Conservation (phyloP, 768 basidiomycete species). For the Daedaleopsis sinensis region DNA sequence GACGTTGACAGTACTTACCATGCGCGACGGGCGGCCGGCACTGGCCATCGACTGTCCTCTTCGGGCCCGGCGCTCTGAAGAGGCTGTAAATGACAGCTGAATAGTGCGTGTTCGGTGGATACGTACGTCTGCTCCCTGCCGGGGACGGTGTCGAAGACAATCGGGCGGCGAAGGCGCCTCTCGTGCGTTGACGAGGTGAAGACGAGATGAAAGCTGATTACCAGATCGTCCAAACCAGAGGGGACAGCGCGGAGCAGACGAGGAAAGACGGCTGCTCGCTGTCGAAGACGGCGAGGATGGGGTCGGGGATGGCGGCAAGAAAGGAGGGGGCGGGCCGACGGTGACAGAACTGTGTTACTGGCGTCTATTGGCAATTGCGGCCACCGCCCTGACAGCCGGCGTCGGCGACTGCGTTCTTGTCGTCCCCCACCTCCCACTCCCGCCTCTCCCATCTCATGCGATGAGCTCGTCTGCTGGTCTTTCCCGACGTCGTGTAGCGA, state of each 20-base stretch:
- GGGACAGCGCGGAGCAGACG: not conserved
- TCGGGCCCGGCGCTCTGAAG: not conserved
- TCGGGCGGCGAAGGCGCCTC: not conserved
- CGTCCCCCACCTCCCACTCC: not conserved
- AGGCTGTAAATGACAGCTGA: not conserved
- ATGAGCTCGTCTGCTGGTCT: slow-evolving; percentile 60
- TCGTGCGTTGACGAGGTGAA: not conserved
- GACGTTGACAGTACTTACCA: not conserved
- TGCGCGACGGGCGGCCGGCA: not conserved
- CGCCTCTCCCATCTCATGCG: slow-evolving; percentile 16
- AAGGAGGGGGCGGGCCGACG: not conserved
- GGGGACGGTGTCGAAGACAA: not conserved
- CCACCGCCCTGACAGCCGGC: slow-evolving; percentile 4
- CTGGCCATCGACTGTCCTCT: not conserved
- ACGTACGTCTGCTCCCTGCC: slow-evolving; percentile 1
- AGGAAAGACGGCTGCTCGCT: not conserved
- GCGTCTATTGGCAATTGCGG: not conserved
- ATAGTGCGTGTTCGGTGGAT: not conserved
- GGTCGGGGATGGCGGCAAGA: not conserved
- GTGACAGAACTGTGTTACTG: not conserved
- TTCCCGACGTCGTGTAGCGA: slow-evolving; percentile 57
- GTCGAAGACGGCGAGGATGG: not conserved
- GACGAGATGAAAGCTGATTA: not conserved
- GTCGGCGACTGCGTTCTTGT: not conserved
- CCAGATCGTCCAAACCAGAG: not conserved